Evolutionary conservation across 257 asterid genomes (phyloP).

Genomic region (Solanum etuberosum): DNA sequence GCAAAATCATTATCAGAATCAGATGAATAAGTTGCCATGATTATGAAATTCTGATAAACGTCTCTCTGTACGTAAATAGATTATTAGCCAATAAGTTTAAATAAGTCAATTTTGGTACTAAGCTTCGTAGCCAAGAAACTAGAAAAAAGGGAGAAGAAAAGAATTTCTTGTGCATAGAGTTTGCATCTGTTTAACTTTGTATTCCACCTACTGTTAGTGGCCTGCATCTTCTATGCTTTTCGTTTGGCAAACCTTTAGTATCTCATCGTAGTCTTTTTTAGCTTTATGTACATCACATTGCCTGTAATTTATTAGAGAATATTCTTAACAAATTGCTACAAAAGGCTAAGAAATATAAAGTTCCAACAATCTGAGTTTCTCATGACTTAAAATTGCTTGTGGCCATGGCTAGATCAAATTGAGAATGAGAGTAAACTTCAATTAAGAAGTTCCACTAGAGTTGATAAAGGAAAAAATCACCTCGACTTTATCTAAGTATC

Average conservation of each 20-base stretch:
- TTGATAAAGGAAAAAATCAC: not conserved
- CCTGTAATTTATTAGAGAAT: not conserved
- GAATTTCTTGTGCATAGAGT: constrained; percentile 25
- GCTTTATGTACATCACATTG: not conserved
- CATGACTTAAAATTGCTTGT: not conserved
- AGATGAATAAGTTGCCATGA: constrained; percentile 1
- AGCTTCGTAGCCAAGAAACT: constrained; percentile 23
- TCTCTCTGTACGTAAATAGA: not conserved
- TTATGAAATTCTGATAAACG: not conserved
- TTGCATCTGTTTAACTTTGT: not conserved
- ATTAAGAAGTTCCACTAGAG: not conserved
- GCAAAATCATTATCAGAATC: constrained; percentile 8
- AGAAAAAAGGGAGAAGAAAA: constrained; percentile 17
- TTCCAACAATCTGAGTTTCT: not conserved
- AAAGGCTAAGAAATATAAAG: too few species aligned
- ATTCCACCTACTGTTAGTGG: not conserved
- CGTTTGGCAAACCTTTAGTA: not conserved
- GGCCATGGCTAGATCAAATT: not conserved
- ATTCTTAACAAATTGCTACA: not conserved
- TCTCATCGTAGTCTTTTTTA: not conserved
- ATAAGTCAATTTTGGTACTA: constrained; percentile 10
- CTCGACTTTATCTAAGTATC: not conserved
- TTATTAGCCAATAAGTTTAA: not conserved
- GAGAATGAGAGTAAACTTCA: not conserved
- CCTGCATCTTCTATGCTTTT: not conserved